phyloP scores from a whole-genome alignment of 1,284 basidiomycete species.

The Leccinum pallidistipes region DNA sequence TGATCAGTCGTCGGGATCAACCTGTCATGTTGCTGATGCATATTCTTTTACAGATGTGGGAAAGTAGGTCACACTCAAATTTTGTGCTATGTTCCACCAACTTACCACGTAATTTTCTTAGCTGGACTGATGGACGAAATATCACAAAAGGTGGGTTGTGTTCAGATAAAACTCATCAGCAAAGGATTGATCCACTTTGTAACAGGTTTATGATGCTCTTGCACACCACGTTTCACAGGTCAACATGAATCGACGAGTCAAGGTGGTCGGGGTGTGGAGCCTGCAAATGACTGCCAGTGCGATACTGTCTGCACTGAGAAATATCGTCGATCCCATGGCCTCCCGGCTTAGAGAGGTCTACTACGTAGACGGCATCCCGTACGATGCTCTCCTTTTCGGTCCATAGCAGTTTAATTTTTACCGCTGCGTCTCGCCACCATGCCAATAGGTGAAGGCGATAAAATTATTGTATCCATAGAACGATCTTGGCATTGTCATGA shows the following conservation, averaged over 20 bases:
- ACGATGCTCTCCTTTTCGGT: slow-evolving; percentile 29
- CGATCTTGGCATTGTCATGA: not conserved
- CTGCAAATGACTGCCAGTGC: slow-evolving; percentile 72
- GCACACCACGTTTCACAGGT: slow-evolving; percentile 89
- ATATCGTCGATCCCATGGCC: slow-evolving; percentile 55
- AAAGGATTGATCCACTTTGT: slow-evolving; percentile 10
- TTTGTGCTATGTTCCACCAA: not conserved
- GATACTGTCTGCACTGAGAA: slow-evolving; percentile 58
- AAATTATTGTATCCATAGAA: not conserved
- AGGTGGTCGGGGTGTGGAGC: slow-evolving; percentile 84
- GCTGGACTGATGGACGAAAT: slow-evolving; percentile 84
- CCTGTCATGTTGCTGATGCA: slow-evolving; percentile 10
- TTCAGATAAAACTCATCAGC: not conserved
- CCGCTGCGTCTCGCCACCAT: not conserved
- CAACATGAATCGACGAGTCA: slow-evolving; percentile 84
- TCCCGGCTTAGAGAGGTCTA: slow-evolving; percentile 48
- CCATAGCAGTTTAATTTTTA: slow-evolving; percentile 24
- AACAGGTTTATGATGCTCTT: slow-evolving; percentile 82
- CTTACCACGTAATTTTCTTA: slow-evolving; percentile 35
- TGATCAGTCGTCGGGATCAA: slow-evolving; percentile 14
- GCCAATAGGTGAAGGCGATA: slow-evolving; percentile 13
- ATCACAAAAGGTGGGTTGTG: slow-evolving; percentile 59
- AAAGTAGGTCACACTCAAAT: slow-evolving; percentile 53
- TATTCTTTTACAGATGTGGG: slow-evolving; percentile 67
- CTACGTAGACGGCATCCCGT: slow-evolving; percentile 36